Evolutionary conservation across 2,329 filamentous ascomycete genomes (phyloP), one percentile per base, ranked within the genome.

Genomic region (Plenodomus biglobosus): DNA sequence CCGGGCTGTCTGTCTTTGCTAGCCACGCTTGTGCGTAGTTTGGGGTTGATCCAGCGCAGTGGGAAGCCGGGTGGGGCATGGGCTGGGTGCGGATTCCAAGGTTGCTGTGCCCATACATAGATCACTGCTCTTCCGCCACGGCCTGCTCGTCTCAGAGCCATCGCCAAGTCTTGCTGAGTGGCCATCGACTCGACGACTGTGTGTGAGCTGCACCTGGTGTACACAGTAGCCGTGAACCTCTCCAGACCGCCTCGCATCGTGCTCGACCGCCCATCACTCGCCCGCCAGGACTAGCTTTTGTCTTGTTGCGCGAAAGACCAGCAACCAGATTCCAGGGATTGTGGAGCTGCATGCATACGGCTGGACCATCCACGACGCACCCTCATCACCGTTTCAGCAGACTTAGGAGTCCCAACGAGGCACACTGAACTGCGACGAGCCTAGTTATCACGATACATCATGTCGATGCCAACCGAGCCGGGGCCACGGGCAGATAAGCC

Each of bases 251-350:
- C 34, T 18, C n/a, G 34, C 15, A 36, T 15, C 34, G 34, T 18
- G 34, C 6, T n/a, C 15, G 34, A 36, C 15, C 6, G 5, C 17
- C 22, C 5, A 24, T 5, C 22, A 24, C 22, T 11, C 22, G 35
- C 17, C 40, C 30, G 24, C 36, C 34, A 35, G 27, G 16, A 17
- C 59, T 65, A 53, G 48, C 22, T 53, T 41, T 54, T 54, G 56
- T 57, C 61, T 58, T 57, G 51, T 57, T 52, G 64, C 62, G 58
- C 46, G 59, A 62, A 62, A 58, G 53, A 49, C 59, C 62, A 61
- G 57, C 55, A 53, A 51, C 62, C 57, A 57, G 38, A 53, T 47
- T 56, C 56, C 48, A 58, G 55, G 52, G 51, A 46, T 51, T 57
- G 43, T 42, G 55, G 54, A 47, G 49, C 50, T 42, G 59, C 59